Evolutionary conservation across 192 early-diverging fungal species (phyloP).

Genomic region (Dimargaris xerosporica): DNA sequence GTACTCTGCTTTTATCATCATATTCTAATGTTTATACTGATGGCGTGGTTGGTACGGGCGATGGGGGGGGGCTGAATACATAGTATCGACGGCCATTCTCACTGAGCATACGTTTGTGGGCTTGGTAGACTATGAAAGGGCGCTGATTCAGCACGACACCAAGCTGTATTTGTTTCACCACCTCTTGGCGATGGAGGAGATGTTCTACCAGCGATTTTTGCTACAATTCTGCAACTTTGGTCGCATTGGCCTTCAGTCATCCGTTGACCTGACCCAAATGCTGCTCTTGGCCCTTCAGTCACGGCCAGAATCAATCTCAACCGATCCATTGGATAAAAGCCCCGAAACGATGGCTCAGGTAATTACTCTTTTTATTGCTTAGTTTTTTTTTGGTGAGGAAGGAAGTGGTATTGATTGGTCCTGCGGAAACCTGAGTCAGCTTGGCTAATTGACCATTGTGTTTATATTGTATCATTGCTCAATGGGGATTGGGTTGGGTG

Average conservation of each 20-base stretch:
- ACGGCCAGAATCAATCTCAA: conserved; percentile 16
- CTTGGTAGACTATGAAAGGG: conserved; percentile 60
- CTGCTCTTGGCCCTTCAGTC: conserved; percentile 49
- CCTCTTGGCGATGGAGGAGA: conserved; percentile 55
- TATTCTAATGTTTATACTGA: no score
- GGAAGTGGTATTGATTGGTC: no score
- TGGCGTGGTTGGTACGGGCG: no score
- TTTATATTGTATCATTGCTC: no score
- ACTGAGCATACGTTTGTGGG: conserved; percentile 79
- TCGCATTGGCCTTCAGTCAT: conserved; percentile 39
- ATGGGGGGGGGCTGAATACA: conserved; percentile 13
- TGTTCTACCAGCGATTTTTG: conserved; percentile 79
- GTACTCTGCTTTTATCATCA: no score
- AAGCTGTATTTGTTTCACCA: conserved; percentile 76
- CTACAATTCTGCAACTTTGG: conserved; percentile 84
- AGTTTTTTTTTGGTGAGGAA: no score
- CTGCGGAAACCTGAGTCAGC: no score
- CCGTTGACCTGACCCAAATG: conserved; percentile 51
- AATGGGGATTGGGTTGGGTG: no score
- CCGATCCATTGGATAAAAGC: not conserved
- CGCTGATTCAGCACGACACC: conserved; percentile 75
- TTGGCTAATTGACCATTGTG: no score
- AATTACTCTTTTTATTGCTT: conserved; percentile 17
- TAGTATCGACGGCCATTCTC: conserved; percentile 64
- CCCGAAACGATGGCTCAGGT: not conserved